Base-by-base conservation (phyloP, 306 rosid genomes). In the Cucurbita argyrosperma region DNA sequence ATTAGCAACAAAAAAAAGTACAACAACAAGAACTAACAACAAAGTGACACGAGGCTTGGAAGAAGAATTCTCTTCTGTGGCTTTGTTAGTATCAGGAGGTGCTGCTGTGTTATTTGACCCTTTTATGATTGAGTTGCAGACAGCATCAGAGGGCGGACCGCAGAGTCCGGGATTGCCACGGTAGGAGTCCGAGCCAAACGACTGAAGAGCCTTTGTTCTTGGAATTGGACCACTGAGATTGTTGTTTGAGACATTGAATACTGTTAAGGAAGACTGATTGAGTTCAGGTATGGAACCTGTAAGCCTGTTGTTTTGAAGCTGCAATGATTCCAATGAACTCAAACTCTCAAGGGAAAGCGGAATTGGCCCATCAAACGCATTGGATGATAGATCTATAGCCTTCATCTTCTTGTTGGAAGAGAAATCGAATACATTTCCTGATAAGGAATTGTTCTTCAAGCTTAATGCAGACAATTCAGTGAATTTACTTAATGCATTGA, bases 221-320 rank as follows among this genome's bases (percentile, higher is more conserved):
- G 85, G 80, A 55, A 88, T 81, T 16, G 54, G 7, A 6, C 90
- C 90, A 5, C 6, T 43, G 45, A 88, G 80, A 69, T 57, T 40
- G 75, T 86, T 88, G 49, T 83, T 72, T 18, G 93, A 86, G 76
- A 86, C 78, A 21, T 85, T 76, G 79, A 88, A 76, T 59, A 0
- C 42, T 52, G 46, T 59, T 56, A 88, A 59, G 58, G 79, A 70
- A 23, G 82, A 60, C 50, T 82, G 90, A 19, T 58, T 76, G 42
- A 88, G 65, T 21, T 47, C 87, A 9, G 90, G 88, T 21, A 86
- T 80, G 0, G 62, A n/a, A 76, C 85, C 86, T 8, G 65, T 43
- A 53, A 86, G 72, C 6, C 38, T 60, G 75, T 86, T 88, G 45
- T 78, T 73, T 51, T 84, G 80, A 56, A 86, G 58, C 18, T 76